Conservation (phyloP, 1,284 basidiomycete genomes). For the Meira nashicola region DNA sequence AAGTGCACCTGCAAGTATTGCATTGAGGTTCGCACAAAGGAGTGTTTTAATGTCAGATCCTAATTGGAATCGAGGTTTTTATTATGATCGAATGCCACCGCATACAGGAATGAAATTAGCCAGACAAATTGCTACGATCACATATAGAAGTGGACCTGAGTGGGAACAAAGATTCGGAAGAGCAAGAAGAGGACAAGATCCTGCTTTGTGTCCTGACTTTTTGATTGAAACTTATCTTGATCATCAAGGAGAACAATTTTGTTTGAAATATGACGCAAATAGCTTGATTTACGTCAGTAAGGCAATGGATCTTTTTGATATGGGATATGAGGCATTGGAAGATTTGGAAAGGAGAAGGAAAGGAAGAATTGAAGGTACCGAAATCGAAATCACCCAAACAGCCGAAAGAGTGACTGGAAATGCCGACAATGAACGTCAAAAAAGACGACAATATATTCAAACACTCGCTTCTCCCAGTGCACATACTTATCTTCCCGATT, state of each 20-base stretch:
- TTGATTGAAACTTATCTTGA: constrained; percentile 98
- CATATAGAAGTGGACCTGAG: constrained; percentile 96
- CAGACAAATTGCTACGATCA: constrained; percentile 96
- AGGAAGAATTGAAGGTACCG: constrained; percentile 3
- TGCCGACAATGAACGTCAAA: constrained; percentile 15
- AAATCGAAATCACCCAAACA: not conserved
- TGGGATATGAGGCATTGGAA: constrained; percentile 73
- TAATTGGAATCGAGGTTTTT: constrained; percentile 98
- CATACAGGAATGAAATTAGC: constrained; percentile 98
- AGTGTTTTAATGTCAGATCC: constrained; percentile 93
- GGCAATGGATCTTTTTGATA: constrained; percentile 98
- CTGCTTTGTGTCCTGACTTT: constrained; percentile 83
- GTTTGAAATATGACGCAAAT: constrained; percentile 97
- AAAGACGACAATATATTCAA: constrained; percentile 58
- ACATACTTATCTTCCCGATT: constrained; percentile 68
- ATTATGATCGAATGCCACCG: constrained; percentile 82
- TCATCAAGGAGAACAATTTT: constrained; percentile 82
- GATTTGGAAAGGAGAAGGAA: constrained; percentile 58
- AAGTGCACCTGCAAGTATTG: constrained; percentile 83
- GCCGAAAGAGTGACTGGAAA: not conserved
- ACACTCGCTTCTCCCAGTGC: constrained; percentile 58
- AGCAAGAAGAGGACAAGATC: constrained; percentile 60
- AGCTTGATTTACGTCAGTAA: constrained; percentile 92
- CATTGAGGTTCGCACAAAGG: constrained; percentile 91
- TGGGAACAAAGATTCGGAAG: constrained; percentile 97